phyloP scores from a whole-genome alignment of 495 filamentous ascomycete species.

The Trichoderma parareesei region DNA sequence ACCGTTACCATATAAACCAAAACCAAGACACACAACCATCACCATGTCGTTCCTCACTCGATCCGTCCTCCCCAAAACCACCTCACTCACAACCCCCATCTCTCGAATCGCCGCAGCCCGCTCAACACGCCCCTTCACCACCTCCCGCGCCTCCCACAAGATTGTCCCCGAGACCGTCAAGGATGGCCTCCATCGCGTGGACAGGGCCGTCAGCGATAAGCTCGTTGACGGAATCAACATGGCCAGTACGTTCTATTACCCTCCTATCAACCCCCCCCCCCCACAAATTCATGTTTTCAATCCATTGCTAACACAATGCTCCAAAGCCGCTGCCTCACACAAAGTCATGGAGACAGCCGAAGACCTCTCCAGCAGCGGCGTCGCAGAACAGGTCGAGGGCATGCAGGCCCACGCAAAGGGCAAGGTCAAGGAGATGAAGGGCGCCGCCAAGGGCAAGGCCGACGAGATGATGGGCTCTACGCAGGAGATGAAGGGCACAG shows the following conservation, averaged over 20 bases:
- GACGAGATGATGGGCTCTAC: conserved; percentile 19
- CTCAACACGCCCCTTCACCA: conserved; percentile 34
- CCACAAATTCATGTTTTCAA: background rate
- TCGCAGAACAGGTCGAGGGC: conserved; percentile 19
- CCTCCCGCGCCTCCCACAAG: conserved; percentile 32
- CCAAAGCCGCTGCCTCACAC: conserved; percentile 14
- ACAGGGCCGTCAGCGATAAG: conserved; percentile 46
- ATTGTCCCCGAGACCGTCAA: conserved; percentile 39
- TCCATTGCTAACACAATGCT: background rate
- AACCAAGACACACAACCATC: conserved; percentile 12
- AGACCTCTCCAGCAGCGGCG: conserved; percentile 21
- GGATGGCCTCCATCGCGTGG: conserved; percentile 42
- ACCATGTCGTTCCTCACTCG: conserved; percentile 44
- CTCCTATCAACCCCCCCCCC: background rate
- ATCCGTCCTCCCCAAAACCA: conserved; percentile 28
- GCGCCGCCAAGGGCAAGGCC: conserved; percentile 14
- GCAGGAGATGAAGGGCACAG: conserved; percentile 25
- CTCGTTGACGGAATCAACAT: conserved; percentile 47
- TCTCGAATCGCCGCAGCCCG: conserved; percentile 20
- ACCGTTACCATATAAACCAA: background rate
- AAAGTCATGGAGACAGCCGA: conserved; percentile 35
- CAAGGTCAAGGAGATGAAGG: conserved; percentile 22
- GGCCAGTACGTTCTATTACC: conserved; percentile 30
- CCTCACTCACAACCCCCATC: conserved; percentile 15
- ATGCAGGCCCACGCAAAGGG: conserved; percentile 24